Base-by-base conservation (phyloP, 257 asterid species). In the Anisodus acutangulus region DNA sequence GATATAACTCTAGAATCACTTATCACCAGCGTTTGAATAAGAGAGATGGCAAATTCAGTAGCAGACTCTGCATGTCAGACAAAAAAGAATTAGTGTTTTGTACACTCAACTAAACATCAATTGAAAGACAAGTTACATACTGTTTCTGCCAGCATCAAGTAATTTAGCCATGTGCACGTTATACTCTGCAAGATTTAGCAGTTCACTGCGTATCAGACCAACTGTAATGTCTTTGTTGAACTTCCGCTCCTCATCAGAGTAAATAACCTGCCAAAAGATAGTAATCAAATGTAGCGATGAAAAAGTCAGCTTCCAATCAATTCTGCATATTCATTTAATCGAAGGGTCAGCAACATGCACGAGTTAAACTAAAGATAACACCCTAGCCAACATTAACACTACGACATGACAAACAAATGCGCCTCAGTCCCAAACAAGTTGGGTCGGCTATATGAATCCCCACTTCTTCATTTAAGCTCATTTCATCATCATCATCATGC, bases 121-220 rank as follows among this genome's bases (percentile, higher is more conserved):
- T 31, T 9, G 64, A 85, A 85, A 89, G 22, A 35, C n/a, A 3
- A 15, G 19, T 80, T 80, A 88, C 98, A 53, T 90, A 97, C 99
- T 95, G 91, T 97, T 91, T 88, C 99, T 90, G 80, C 99, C 99
- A 15, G 96, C 92, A 85, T 95, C 99, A 88, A 95, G 91, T 86
- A 91, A 95, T 90, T 97, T 97, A 55, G 99, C 97, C 97, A 97
- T 97, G 87, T 95, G 97, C 82, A 93, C 97, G 90, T 92, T 93
- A 86, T 97, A 97, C 86, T 97, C 99, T 0, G 97, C 95, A 85
- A 97, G 95, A 89, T 92, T 95, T 72, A 97, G 89, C 78, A 97
- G 82, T 84, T 95, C 98, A 79, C 97, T 91, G 71, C 79, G 92
- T 26, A 97, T 97, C 86, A 97, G 94, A 85, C 98, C 98, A 82